Conservation (phyloP, 2,329 filamentous ascomycete genomes). For the Talaromyces sp. region DNA sequence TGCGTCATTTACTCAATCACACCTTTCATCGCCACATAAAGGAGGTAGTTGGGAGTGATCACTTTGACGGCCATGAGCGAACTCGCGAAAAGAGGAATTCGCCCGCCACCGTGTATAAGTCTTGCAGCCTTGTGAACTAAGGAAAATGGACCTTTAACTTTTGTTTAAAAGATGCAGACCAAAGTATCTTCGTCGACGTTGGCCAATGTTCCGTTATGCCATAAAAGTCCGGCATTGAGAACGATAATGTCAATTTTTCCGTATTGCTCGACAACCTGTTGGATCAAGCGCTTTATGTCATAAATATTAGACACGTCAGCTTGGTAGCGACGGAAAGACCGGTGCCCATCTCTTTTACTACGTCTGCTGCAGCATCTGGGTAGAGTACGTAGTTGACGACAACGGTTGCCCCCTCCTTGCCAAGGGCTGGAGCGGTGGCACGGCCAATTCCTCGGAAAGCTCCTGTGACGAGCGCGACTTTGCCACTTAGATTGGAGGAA, state of each 20-base stretch:
- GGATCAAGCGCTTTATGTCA: slow-evolving; percentile 50
- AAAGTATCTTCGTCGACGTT: slow-evolving; percentile 51
- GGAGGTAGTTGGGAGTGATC: slow-evolving; percentile 47
- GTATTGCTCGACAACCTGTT: slow-evolving; percentile 48
- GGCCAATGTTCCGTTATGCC: slow-evolving; percentile 50
- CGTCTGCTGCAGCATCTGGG: neutral
- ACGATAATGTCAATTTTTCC: slow-evolving; percentile 58
- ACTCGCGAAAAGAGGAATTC: slow-evolving; percentile 53
- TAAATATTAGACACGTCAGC: slow-evolving; percentile 51
- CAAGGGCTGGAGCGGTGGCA: neutral
- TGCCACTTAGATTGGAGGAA: neutral
- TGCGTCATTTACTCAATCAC: slow-evolving; percentile 59
- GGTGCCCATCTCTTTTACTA: slow-evolving; percentile 48
- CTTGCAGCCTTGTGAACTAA: slow-evolving; percentile 51
- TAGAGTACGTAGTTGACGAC: slow-evolving; percentile 9
- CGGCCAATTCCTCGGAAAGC: slow-evolving; percentile 4
- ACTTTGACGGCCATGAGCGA: slow-evolving; percentile 23
- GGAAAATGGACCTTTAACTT: slow-evolving; percentile 58
- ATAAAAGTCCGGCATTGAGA: slow-evolving; percentile 51
- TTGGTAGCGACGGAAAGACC: slow-evolving; percentile 51
- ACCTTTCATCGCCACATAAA: slow-evolving; percentile 57
- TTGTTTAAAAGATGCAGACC: slow-evolving; percentile 49
- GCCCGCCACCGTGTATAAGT: slow-evolving; percentile 49
- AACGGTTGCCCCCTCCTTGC: neutral
- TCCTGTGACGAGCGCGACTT: slow-evolving; percentile 8